Evolutionary conservation across 1,284 basidiomycete species (phyloP), one percentile per base, ranked within the genome.

Genomic region (Wolfiporia cocos): DNA sequence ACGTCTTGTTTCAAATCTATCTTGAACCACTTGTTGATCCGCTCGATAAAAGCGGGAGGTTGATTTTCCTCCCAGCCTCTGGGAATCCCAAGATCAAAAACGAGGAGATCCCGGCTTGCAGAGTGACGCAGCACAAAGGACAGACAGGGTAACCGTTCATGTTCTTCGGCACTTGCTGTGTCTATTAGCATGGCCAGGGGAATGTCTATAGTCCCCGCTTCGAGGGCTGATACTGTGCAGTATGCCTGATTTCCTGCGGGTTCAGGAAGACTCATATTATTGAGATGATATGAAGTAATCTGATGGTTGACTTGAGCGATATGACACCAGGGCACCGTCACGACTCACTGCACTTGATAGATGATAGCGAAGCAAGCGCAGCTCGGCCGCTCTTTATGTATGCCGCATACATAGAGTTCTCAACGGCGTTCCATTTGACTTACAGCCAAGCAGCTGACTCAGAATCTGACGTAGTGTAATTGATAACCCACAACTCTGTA

Each of bases 71-170:
- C 55, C 54, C 64, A 58, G 53, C 78, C 70, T 29, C 65, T 65
- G 22, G 71, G 67, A 17, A 71, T 64, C 14, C 76, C 76, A 10
- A 79, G 65, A 50, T 79, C 77, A 45, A 80, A 77, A 9, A 78
- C 54, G 42, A 78, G 51, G 3, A 22, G 49, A 24, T 50, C 54
- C 7, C 57, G 54, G 17, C 57, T 65, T 12, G 49, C 49, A 11
- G 71, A 70, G 48, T 78, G 73, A 9, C 63, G 63, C 34, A 80
- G 56, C 37, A 69, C 65, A 56, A 78, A 78, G 3, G 67, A 61
- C 33, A 78, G 65, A 3, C 71, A 68, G 9, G 74, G 76, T 15
- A 44, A 29, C 18, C 29, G 32, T 2, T 6, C 17, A 1, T 43
- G 39, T 17, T 59, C 59, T 18, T 59, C 55, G 3, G 41, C 26